phyloP scores from a whole-genome alignment of 83 land plant genomes.

The Thuja plicata region DNA sequence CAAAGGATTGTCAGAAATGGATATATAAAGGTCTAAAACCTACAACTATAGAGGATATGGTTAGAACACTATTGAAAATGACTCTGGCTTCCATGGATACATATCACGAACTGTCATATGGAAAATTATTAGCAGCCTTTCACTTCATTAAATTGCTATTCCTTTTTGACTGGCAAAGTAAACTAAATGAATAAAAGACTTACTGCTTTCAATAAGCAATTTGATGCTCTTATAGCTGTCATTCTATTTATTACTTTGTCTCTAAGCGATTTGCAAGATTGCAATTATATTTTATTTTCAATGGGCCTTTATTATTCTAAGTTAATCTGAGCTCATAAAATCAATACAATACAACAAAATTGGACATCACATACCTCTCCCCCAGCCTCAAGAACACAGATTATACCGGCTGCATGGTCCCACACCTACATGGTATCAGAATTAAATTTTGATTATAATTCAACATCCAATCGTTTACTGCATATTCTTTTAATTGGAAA shows the following conservation, averaged over 20 bases:
- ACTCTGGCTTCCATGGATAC: neutral
- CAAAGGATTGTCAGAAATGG: neutral
- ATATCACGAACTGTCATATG: neutral
- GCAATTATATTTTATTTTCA: neutral
- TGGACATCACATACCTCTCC: slow-evolving; percentile 46
- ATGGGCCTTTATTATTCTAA: neutral
- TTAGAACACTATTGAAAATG: neutral
- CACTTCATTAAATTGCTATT: neutral
- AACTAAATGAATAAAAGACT: neutral
- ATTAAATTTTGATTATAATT: neutral
- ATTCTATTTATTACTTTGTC: neutral
- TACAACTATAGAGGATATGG: too few species aligned
- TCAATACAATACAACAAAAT: neutral
- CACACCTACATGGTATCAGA: slow-evolving; percentile 33
- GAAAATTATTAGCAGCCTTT: neutral
- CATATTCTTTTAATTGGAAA: neutral
- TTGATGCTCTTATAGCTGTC: neutral
- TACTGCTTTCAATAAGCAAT: slow-evolving; percentile 5
- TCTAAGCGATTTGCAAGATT: neutral
- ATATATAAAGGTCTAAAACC: neutral
- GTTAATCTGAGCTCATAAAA: neutral
- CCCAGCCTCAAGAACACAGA: slow-evolving; percentile 72
- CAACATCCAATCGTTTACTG: neutral
- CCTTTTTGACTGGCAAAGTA: neutral
- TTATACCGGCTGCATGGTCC: slow-evolving; percentile 74